A percentile compares a stretch with the other conserved stretches of the same genome.
Evolutionary conservation across 148 eudicot species (phyloP).

Genomic region (Mesembryanthemum crystallinum): DNA sequence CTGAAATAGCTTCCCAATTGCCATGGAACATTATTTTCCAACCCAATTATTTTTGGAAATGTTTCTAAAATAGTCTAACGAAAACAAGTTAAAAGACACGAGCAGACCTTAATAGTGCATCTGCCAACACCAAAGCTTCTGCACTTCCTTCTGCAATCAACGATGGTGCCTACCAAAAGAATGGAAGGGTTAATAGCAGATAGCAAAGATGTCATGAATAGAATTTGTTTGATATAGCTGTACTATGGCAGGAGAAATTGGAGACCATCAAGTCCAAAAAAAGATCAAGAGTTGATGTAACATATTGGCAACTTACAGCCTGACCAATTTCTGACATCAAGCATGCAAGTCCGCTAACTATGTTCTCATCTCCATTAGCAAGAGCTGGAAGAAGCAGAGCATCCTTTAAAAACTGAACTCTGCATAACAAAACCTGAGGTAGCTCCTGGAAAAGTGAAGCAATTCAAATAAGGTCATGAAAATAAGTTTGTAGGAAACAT

Average conservation of each 20-base stretch:
- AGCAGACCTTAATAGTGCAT: constrained; percentile 77
- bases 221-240: not conserved
- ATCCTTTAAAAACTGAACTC: constrained; percentile 77
- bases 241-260: constrained; percentile 10
- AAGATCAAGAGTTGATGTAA: not conserved
- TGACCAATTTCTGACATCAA: constrained; percentile 99
- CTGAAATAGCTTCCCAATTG: too few relatives aligned
- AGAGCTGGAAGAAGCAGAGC: constrained; percentile 87
- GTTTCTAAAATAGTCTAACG: not conserved
- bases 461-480: constrained; percentile 11
- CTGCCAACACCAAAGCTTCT: constrained; percentile 73
- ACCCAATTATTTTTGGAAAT: too few relatives aligned
- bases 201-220: not conserved
- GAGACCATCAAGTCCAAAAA: constrained; percentile 4
- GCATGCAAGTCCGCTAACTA: constrained; percentile 77
- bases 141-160: constrained; percentile 74
- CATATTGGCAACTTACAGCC: constrained; percentile 64
- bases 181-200: constrained; percentile 2
- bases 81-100: constrained; percentile 4
- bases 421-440: constrained; percentile 73
- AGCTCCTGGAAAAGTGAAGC: constrained; percentile 53
- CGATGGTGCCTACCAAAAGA: constrained; percentile 63
- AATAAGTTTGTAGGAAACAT: not conserved
- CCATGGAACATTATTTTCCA: too few relatives aligned
- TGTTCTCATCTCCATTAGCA: constrained; percentile 74